Base-by-base conservation (phyloP, 2,329 filamentous ascomycete genomes). In the Volutella citrinella region DNA sequence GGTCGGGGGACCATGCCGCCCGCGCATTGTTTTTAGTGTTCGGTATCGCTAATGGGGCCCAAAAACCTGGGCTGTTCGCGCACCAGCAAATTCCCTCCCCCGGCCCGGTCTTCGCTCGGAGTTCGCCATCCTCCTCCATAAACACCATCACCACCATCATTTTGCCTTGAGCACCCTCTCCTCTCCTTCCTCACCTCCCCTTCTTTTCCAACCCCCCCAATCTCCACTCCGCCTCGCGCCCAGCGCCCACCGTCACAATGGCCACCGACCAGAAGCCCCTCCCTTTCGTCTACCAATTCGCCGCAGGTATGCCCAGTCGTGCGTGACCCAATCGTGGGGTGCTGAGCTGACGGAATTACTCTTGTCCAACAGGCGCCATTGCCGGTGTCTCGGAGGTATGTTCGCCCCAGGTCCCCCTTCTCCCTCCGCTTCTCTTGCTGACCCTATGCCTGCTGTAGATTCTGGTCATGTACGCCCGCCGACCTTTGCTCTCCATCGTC, bases 311-410 rank as follows among this genome's bases (percentile, higher is more conserved):
- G 78, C 51, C 50, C 43, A 44, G 50, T 43, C 33, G 15, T 25
- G 36, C 30, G 20, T 22, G 34, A 28, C 30, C 16, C 18, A 21
- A 10, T 19, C 16, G 19, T 20, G 35, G 29, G 10, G 13, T 24
- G 12, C 21, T 12, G 17, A 30, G 29, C 24, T 31, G 32, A 44
- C 48, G 44, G 42, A 45, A 49, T 56, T 42, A 42, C 24, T 20
- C n/a, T 34, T 37, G 19, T 28, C 36, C 27, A 26, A 51, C 22
- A 87, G 83, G 84, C 71, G 93, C 93, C 61, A 86, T 98, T 61
- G 93, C 93, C 59, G 93, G 93, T 74, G 90, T 98, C 49, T 97
- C 91, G 55, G 93, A 98, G 79, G 89, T 90, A 73, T 67, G 82
- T 19, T 21, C 21, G 21, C 24, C 30, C 32, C 34, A 33, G 28